These are phyloP conservation scores for Amaranthus hypochondriacus DNA, from an alignment of 148 eudicot species.

Conservation along the genomic window DNA sequence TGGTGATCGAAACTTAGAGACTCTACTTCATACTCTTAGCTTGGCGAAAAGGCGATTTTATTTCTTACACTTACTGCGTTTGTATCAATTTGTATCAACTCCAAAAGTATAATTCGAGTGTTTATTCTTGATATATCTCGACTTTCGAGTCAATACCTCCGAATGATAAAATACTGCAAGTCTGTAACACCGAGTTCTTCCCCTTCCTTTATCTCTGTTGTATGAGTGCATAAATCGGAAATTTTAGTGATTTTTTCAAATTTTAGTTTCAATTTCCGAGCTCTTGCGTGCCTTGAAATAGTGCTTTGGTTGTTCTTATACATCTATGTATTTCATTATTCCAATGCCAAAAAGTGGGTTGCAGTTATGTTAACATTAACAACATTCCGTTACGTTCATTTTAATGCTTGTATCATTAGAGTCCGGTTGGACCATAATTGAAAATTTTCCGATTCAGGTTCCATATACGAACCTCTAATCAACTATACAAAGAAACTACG, in stretches of 20 bases:
- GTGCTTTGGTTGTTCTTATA: too few relatives aligned
- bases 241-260: neutral
- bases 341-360: too few relatives aligned
- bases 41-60: slow-evolving; percentile 19
- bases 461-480: too few relatives aligned
- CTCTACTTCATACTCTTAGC: slow-evolving; percentile 5
- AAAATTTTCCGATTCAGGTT: too few relatives aligned
- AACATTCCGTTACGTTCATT: too few relatives aligned
- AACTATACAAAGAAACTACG: too few relatives aligned
- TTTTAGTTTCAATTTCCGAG: neutral
- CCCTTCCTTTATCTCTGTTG: neutral
- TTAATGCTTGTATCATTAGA: too few relatives aligned
- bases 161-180: neutral
- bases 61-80: slow-evolving; percentile 19
- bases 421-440: too few relatives aligned
- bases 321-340: too few relatives aligned
- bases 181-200: slow-evolving; percentile 8
- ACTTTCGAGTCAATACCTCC: slow-evolving; percentile 10
- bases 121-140: slow-evolving; percentile 14
- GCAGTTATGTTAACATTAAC: too few relatives aligned
- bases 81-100: slow-evolving; percentile 24
- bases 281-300: too few relatives aligned
- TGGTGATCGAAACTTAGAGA: slow-evolving; percentile 44
- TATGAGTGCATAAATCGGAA: slow-evolving; percentile 20
- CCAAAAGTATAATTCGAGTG: slow-evolving; percentile 15